Base-by-base conservation (phyloP, 202 grass and related monocot genomes). In the Schoenoplectus triqueter region DNA sequence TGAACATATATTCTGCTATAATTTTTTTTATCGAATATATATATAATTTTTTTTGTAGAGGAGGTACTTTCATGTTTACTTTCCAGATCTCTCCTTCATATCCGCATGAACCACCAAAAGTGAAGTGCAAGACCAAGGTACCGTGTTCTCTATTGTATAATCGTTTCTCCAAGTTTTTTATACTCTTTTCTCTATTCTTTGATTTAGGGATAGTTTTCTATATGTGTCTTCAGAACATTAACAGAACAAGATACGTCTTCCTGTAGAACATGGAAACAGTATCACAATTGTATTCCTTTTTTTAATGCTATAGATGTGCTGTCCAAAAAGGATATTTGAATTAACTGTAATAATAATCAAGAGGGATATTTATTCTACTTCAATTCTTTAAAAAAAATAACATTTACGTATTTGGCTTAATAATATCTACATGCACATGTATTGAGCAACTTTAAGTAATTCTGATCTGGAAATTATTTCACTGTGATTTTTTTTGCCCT, bases 101-200 rank as follows among this genome's bases (percentile, higher is more conserved):
- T 50, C 95, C 92, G 84, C 95, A 97, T 17, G 95, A 97, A 44
- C 86, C 92, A 7, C 92, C 95, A 0, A 97, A 97, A 82, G 95
- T 97, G 77, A 97, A 94, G 76, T 94, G 95, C 86, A 97, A 94
- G 85, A 97, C 95, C 62, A 97, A 94, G 95, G 95, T 97, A 90
- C 14, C 60, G 22, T 41, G 66, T 22, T 80, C 61, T 59, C 15
- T 13, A 0, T 17, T 59, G 0, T 31, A 31, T 31, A 31, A 31
- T 31, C 31, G 1, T 31, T 31, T 31, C n/a, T 31, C 31, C 31
- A 31, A 31, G 31, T 31, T 31, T 31, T 31, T 31, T 83, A 22
- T 31, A 41, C 0, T 62, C 6, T 17, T 80, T 40, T 63, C 77
- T 69, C 61, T 84, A 78, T 79, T 71, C 44, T 48, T 71, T 9